Conservation (phyloP, 2,329 filamentous ascomycete genomes). For the Thelonectria rubi region DNA sequence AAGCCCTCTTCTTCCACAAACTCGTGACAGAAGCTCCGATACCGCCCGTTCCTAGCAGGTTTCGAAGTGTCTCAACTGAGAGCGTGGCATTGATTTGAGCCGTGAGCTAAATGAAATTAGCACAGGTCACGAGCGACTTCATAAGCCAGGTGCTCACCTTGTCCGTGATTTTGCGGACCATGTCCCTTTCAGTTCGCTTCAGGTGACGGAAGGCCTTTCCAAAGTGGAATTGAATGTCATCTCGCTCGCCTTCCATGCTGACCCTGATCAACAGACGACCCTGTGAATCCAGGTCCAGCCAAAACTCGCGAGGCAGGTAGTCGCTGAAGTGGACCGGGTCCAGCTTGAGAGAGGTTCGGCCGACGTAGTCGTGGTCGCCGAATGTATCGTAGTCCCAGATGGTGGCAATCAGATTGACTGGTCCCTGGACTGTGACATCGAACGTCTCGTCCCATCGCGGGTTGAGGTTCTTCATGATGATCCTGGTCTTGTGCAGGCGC, state of each 20-base stretch:
- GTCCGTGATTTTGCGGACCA: conserved; percentile 97
- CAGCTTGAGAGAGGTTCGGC: conserved; percentile 95
- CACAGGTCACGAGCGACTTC: neutral
- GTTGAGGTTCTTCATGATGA: conserved; percentile 89
- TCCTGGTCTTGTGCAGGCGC: conserved; percentile 90
- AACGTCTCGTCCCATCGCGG: conserved; percentile 98
- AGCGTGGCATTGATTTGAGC: conserved; percentile 91
- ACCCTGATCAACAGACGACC: conserved; percentile 88
- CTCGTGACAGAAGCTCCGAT: conserved; percentile 78
- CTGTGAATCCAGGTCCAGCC: conserved; percentile 96
- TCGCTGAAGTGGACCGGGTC: conserved; percentile 97
- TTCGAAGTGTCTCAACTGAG: conserved; percentile 81
- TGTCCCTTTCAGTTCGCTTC: conserved; percentile 95
- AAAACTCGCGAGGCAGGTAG: conserved; percentile 94
- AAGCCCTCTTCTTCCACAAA: conserved; percentile 69
- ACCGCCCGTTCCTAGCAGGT: conserved; percentile 75
- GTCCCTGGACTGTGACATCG: conserved; percentile 91
- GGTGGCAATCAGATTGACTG: conserved; percentile 94
- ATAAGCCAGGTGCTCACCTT: conserved; percentile 68
- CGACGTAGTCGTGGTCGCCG: conserved; percentile 96
- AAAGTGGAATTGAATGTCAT: conserved; percentile 99
- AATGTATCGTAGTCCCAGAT: conserved; percentile 99
- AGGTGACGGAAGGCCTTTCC: conserved; percentile 95
- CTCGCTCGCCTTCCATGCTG: conserved; percentile 97
- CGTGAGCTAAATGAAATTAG: conserved; percentile 69